These are phyloP conservation scores for Suillus sp. DNA, from an alignment of 768 basidiomycete genomes.

Conservation along the genomic window DNA sequence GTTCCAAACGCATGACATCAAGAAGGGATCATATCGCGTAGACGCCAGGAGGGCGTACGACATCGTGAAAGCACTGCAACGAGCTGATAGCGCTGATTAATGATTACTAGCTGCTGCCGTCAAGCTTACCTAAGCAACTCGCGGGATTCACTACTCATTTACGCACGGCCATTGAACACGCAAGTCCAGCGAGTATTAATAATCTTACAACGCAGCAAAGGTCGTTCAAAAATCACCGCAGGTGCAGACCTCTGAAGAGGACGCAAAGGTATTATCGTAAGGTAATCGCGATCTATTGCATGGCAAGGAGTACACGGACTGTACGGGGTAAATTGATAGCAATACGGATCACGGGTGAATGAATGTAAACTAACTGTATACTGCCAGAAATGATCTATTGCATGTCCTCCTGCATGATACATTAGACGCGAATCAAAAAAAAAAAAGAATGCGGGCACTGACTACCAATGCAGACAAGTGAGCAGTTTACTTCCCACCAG, in stretches of 20 bases:
- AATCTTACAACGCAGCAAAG: background rate
- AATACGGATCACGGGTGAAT: conserved; percentile 7
- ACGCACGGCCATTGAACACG: background rate
- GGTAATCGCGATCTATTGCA: conserved; percentile 12
- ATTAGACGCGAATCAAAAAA: background rate
- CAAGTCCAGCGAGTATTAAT: background rate
- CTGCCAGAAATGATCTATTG: conserved; percentile 16
- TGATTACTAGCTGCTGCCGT: too few species aligned
- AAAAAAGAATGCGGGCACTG: background rate
- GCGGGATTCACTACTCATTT: too few species aligned
- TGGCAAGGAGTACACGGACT: conserved; percentile 3
- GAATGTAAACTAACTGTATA: conserved; percentile 14
- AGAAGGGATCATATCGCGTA: conserved; percentile 57
- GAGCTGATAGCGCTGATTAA: too few species aligned
- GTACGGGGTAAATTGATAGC: conserved; percentile 10
- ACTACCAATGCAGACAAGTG: background rate
- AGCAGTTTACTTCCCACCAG: conserved; percentile 75
- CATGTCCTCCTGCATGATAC: conserved; percentile 16
- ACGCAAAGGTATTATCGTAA: background rate
- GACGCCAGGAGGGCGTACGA: conserved; percentile 49
- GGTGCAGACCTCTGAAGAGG: background rate
- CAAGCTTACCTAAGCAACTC: too few species aligned
- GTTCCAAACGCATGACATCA: conserved; percentile 58
- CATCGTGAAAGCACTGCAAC: conserved; percentile 14
- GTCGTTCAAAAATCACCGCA: background rate